Conservation (phyloP, 345 rosid genomes). For the Cardamine chenopodiifolia region DNA sequence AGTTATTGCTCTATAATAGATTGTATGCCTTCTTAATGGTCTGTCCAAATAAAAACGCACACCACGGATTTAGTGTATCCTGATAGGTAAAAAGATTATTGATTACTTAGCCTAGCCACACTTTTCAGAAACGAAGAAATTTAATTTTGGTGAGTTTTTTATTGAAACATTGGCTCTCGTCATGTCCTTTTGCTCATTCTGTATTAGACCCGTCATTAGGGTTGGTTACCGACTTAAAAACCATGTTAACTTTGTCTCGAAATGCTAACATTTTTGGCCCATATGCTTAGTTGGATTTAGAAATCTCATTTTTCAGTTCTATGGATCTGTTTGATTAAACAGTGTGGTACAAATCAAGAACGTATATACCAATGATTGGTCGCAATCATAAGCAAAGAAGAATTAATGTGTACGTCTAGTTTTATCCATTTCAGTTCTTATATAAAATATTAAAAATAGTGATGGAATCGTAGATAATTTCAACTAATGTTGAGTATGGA, state of each 20-base stretch:
- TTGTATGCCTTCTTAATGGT: too few relatives aligned
- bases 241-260: not conserved
- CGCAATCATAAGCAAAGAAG: conserved; percentile 8
- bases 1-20: not conserved
- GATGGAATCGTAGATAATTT: not conserved
- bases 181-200: not conserved
- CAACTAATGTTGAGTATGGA: not conserved
- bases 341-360: conserved; percentile 6
- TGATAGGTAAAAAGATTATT: not conserved
- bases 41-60: not conserved
- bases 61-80: not conserved
- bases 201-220: not conserved
- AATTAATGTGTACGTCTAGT: not conserved
- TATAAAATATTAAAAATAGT: not conserved
- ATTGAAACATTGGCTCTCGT: not conserved
- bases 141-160: not conserved
- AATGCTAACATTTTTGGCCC: not conserved
- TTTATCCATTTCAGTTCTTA: not conserved
- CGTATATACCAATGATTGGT: conserved; percentile 16
- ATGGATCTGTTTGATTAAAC: not conserved
- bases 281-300: not conserved
- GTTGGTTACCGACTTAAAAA: not conserved
- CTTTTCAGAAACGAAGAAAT: not conserved
- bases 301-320: conserved; percentile 11
- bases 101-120: not conserved